A percentile compares a stretch with the other conserved stretches of the same genome.
Conservation (phyloP, 257 asterid species). For the Euphrasia confusa region DNA sequence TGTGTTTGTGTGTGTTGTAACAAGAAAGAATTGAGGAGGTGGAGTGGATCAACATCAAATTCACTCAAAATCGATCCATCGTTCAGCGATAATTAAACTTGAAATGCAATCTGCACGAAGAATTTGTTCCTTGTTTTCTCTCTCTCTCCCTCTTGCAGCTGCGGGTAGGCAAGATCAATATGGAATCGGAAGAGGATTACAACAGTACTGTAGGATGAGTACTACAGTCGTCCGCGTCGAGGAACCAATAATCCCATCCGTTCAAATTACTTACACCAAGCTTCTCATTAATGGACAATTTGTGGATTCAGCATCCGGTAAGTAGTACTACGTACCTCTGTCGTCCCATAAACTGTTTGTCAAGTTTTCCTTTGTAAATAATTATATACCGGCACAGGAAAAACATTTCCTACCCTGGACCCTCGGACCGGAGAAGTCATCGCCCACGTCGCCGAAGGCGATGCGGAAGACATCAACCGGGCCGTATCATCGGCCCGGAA, state of each 20-base stretch:
- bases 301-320: slow-evolving; percentile 84
- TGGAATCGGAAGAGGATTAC: neutral
- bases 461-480: slow-evolving; percentile 57
- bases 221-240: slow-evolving; percentile 55
- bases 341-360: too few species aligned
- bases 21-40: too few species aligned
- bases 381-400: slow-evolving; percentile 36
- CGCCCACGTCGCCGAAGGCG: slow-evolving; percentile 72
- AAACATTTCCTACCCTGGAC: slow-evolving; percentile 72
- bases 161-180: too few species aligned
- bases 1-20: too few species aligned
- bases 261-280: slow-evolving; percentile 49
- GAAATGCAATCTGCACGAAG: neutral
- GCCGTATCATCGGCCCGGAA: slow-evolving; percentile 80
- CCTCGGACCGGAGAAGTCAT: slow-evolving; percentile 74
- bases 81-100: neutral
- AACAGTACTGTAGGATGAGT: slow-evolving; percentile 35
- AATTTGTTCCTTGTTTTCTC: neutral
- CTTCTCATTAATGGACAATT: slow-evolving; percentile 72
- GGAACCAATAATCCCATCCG: slow-evolving; percentile 48
- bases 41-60: too few species aligned
- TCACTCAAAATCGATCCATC: too few species aligned
- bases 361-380: too few species aligned
- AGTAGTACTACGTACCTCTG: neutral
- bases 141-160: neutral